Percentiles rank a stretch among this genome's conserved stretches.
Conservation (phyloP, 2,329 filamentous ascomycete genomes). For the Laburnicola sp. region DNA sequence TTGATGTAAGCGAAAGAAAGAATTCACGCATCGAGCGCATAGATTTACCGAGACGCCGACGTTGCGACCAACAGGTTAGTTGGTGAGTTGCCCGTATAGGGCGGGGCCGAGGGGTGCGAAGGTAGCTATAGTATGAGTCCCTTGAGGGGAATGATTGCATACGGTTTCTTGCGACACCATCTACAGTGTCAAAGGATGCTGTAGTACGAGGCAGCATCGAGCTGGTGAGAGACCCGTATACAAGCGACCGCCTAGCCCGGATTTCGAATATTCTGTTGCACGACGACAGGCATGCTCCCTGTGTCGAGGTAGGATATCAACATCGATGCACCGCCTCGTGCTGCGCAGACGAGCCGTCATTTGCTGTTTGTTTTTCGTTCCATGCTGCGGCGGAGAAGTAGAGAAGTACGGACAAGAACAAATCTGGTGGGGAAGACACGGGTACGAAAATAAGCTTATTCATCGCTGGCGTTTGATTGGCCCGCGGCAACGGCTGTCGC, state of each 20-base stretch:
- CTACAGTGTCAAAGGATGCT: too few species aligned
- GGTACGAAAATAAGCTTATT: not conserved
- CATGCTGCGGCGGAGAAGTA: not conserved
- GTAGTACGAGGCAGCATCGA: too few species aligned
- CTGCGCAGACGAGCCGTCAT: not conserved
- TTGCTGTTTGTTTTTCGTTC: not conserved
- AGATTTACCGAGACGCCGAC: not conserved
- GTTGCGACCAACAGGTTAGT: not conserved
- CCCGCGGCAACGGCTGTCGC: not conserved
- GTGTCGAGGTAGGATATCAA: too few species aligned
- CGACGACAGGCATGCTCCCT: too few species aligned
- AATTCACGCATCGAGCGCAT: too few species aligned
- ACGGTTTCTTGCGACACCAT: too few species aligned
- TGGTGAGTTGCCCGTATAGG: not conserved
- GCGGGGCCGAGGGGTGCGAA: not conserved
- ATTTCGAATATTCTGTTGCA: too few species aligned
- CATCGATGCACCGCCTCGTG: too few species aligned
- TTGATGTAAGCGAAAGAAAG: not conserved
- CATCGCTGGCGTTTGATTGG: not conserved
- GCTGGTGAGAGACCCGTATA: too few species aligned
- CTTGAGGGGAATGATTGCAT: too few species aligned
- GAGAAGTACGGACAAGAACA: not conserved
- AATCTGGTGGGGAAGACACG: not conserved
- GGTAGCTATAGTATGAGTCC: not conserved
- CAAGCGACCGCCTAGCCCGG: too few species aligned